These are phyloP conservation scores for Tolypocladium inflatum DNA, from an alignment of 2,329 filamentous ascomycete species.

Conservation along the genomic window DNA sequence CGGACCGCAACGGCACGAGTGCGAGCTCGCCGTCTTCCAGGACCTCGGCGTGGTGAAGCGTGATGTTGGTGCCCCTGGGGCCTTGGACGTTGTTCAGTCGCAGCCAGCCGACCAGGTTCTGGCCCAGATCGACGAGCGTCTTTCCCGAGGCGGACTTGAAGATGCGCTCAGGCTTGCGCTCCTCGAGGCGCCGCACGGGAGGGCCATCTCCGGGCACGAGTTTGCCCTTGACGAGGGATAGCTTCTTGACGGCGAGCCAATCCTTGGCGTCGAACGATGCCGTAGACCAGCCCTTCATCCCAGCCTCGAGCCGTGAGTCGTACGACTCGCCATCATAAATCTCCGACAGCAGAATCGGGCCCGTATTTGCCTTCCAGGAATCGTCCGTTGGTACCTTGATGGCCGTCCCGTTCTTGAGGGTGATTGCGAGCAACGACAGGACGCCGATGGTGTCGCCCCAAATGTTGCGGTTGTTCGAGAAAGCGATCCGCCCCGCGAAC, in stretches of 20 bases:
- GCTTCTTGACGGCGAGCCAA: background rate
- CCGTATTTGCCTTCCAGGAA: constrained; percentile 23
- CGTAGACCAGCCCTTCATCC: background rate
- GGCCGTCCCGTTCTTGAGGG: constrained; percentile 17
- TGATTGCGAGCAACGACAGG: constrained; percentile 27
- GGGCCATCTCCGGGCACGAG: background rate
- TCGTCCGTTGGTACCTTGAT: constrained; percentile 24
- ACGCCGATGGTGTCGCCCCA: constrained; percentile 28
- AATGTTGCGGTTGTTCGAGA: constrained; percentile 18
- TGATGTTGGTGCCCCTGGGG: background rate
- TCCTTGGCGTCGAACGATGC: background rate
- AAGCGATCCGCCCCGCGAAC: constrained; percentile 30
- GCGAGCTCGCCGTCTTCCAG: background rate
- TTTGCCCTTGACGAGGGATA: background rate
- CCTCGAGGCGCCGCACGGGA: background rate
- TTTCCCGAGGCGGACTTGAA: background rate
- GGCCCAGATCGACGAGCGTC: background rate
- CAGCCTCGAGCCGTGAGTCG: background rate
- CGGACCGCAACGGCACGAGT: background rate
- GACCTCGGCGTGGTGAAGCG: background rate
- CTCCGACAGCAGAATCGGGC: constrained; percentile 26
- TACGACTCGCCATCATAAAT: constrained; percentile 41
- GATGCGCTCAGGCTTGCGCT: background rate
- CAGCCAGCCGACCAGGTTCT: background rate
- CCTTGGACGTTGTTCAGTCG: background rate